phyloP scores from a whole-genome alignment of 2,329 filamentous ascomycete species.

The Cladosporium halotolerans region DNA sequence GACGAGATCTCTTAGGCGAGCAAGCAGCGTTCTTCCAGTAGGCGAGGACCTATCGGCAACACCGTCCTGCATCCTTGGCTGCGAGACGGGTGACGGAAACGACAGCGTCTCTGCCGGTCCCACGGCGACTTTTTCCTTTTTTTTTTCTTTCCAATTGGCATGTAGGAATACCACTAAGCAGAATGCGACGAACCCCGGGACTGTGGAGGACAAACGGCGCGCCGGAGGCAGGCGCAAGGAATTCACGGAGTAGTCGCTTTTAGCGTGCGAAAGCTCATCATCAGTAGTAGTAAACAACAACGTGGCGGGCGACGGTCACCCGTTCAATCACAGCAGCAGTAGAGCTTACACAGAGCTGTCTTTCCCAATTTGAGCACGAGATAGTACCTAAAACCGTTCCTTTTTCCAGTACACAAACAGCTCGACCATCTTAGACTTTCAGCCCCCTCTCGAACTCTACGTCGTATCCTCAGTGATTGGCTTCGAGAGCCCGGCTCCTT shows the following conservation, averaged over 20 bases:
- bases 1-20: constrained; percentile 38
- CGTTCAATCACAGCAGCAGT: no score
- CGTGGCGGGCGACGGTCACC: no score
- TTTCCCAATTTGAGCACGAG: background rate
- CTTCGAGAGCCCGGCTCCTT: no score
- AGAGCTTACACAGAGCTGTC: no score
- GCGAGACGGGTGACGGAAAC: background rate
- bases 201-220: background rate
- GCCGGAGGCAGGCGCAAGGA: background rate
- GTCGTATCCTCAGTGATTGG: no score
- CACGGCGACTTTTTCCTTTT: background rate
- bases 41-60: no score
- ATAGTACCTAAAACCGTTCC: background rate
- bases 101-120: background rate
- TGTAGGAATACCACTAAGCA: constrained; percentile 11
- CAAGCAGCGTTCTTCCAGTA: no score
- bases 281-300: no score
- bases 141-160: constrained; percentile 1
- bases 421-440: no score
- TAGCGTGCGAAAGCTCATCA: background rate
- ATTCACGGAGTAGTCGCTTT: constrained; percentile 2
- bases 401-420: background rate
- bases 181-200: constrained; percentile 4
- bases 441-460: no score
- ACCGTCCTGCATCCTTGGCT: no score